These are phyloP conservation scores for Scheffersomyces cryptocercus DNA, from an alignment of 1,139 yeast genomes.

Conservation along the genomic window DNA sequence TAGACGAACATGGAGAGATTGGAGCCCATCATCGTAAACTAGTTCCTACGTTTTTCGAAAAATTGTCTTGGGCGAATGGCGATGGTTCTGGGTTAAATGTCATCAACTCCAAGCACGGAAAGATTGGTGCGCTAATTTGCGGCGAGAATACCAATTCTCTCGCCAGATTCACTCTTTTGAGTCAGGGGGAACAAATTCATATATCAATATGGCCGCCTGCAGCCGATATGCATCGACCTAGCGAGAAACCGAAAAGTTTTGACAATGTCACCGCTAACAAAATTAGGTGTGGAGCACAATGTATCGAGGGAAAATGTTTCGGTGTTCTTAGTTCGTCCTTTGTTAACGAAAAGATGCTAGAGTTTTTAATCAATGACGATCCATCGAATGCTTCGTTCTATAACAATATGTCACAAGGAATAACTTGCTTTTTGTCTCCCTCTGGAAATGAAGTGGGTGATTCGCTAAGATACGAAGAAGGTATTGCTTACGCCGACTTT, in stretches of 20 bases:
- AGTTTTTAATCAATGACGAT: neutral
- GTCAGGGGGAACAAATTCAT: neutral
- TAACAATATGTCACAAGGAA: neutral
- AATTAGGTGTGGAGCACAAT: neutral
- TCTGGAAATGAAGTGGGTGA: neutral
- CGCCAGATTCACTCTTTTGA: neutral
- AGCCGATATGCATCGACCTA: neutral
- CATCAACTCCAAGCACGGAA: neutral
- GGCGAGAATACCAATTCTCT: neutral
- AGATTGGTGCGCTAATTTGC: neutral
- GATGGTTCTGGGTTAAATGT: neutral
- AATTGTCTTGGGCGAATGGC: constrained; percentile 1
- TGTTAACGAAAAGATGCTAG: neutral
- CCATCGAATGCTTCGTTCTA: neutral
- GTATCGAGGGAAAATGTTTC: neutral
- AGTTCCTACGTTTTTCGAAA: neutral
- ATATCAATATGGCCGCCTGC: neutral
- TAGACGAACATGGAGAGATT: neutral
- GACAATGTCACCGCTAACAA: neutral
- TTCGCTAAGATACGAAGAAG: neutral
- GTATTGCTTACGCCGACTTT: neutral
- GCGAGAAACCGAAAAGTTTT: neutral
- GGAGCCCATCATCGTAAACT: neutral
- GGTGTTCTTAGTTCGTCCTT: neutral
- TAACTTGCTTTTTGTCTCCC: neutral